A percentile compares a stretch with the other conserved stretches of the same genome.
Evolutionary conservation across 352 stramenopile species (phyloP).

Genomic region (Pythium volutum): DNA sequence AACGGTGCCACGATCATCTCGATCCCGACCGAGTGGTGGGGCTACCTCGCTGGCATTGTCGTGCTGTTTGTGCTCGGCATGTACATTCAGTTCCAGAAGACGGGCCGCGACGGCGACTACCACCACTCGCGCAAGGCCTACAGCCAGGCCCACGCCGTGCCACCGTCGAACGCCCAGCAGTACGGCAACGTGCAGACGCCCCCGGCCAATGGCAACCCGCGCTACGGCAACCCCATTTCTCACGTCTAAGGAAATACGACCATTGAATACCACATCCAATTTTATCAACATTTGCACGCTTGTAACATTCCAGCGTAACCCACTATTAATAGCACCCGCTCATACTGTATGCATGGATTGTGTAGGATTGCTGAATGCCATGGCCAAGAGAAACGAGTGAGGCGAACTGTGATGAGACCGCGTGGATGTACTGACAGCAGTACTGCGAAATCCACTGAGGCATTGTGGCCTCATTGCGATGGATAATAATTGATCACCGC

Average conservation of each 20-base stretch:
- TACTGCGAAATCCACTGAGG: no score
- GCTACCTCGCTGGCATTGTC: conserved; percentile 33
- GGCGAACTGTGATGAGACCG: no score
- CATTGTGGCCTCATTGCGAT: no score
- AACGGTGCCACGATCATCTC: conserved; percentile 25
- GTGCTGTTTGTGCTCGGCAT: conserved; percentile 31
- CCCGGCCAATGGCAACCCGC: conserved; percentile 10
- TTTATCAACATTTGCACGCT: no score
- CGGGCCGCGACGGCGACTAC: conserved; percentile 14
- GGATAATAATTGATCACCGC: no score
- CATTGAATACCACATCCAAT: no score
- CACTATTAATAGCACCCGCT: no score
- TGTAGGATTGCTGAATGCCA: no score
- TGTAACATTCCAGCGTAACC: no score
- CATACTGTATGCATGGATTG: no score
- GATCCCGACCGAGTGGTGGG: conserved; percentile 38
- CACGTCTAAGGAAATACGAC: conserved; percentile 21
- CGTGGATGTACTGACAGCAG: no score
- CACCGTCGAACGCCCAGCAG: background rate
- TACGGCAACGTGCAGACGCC: conserved; percentile 13
- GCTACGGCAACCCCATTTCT: conserved; percentile 25
- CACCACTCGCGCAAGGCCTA: conserved; percentile 9
- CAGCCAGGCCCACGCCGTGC: conserved; percentile 21
- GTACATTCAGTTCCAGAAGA: conserved; percentile 36
- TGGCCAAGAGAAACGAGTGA: no score